phyloP scores from a whole-genome alignment of 2,329 filamentous ascomycete genomes.

The Elsinoe perseae region DNA sequence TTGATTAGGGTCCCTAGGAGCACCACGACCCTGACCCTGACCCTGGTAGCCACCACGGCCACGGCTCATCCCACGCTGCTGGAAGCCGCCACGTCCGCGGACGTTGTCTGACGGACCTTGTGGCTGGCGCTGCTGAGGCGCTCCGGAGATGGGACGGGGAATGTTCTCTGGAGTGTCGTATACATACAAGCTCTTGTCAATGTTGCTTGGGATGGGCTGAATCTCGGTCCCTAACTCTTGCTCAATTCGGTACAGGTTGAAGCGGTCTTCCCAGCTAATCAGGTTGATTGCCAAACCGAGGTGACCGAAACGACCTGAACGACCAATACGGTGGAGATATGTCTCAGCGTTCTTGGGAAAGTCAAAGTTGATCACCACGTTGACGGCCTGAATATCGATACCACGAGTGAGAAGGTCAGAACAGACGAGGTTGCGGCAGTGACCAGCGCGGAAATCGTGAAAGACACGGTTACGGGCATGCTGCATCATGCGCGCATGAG shows the following conservation, averaged over 20 bases:
- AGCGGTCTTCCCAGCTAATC: constrained; percentile 98
- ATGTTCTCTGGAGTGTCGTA: constrained; percentile 96
- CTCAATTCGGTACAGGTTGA: constrained; percentile 98
- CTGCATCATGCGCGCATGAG: constrained; percentile 95
- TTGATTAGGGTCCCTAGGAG: constrained; percentile 26
- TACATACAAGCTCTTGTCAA: constrained; percentile 97
- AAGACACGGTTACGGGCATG: constrained; percentile 96
- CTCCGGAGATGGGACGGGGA: constrained; percentile 66
- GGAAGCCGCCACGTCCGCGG: constrained; percentile 25
- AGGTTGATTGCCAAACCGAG: constrained; percentile 96
- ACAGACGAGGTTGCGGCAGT: constrained; percentile 95
- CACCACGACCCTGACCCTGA: constrained; percentile 27
- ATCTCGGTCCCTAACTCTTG: constrained; percentile 96
- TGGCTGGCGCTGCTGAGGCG: constrained; percentile 31
- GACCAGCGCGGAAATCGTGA: constrained; percentile 97
- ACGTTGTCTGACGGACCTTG: constrained; percentile 29
- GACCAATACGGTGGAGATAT: constrained; percentile 95
- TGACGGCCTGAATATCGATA: constrained; percentile 99
- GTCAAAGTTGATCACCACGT: constrained; percentile 99
- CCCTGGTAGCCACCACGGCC: constrained; percentile 27
- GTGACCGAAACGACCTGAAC: constrained; percentile 94
- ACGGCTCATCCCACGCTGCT: constrained; percentile 27
- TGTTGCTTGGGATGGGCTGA: constrained; percentile 84
- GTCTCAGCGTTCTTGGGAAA: constrained; percentile 99
- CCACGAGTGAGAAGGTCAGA: constrained; percentile 95